phyloP scores from a whole-genome alignment of 2,329 filamentous ascomycete genomes.

The Pseudocercospora vitis region DNA sequence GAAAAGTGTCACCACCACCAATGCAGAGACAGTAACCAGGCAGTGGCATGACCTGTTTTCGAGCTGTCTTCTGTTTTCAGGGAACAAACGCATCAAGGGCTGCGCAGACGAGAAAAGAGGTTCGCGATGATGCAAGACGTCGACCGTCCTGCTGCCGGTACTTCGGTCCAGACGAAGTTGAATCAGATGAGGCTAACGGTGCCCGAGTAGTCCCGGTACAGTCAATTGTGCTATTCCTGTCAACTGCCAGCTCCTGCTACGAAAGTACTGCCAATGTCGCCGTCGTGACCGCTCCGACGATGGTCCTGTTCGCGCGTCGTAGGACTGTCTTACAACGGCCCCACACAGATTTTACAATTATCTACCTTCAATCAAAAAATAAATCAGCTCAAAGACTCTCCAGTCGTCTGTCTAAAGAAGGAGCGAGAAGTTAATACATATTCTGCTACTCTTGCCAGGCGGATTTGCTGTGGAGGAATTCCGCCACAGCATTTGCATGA shows the following conservation, averaged over 20 bases:
- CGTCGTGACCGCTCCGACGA: neutral
- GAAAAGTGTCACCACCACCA: slow-evolving; percentile 3
- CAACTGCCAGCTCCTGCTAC: neutral
- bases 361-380: slow-evolving; percentile 2
- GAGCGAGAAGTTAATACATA: no score
- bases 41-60: slow-evolving; percentile 8
- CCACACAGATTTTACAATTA: neutral
- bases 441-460: no score
- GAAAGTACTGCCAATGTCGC: neutral
- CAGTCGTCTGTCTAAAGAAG: neutral
- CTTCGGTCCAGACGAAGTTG: slow-evolving; percentile 13
- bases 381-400: slow-evolving; percentile 1
- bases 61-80: slow-evolving; percentile 16
- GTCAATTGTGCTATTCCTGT: neutral
- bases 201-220: neutral
- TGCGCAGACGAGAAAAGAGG: slow-evolving; percentile 8
- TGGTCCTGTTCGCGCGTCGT: neutral
- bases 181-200: neutral
- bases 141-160: slow-evolving; percentile 16
- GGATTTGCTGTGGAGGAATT: no score
- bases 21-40: slow-evolving; percentile 1
- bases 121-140: slow-evolving; percentile 11
- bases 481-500: no score
- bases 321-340: neutral
- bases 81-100: slow-evolving; percentile 12